These are phyloP conservation scores for Apiotrichum siamense DNA, from an alignment of 1,284 basidiomycete species.

Conservation along the genomic window DNA sequence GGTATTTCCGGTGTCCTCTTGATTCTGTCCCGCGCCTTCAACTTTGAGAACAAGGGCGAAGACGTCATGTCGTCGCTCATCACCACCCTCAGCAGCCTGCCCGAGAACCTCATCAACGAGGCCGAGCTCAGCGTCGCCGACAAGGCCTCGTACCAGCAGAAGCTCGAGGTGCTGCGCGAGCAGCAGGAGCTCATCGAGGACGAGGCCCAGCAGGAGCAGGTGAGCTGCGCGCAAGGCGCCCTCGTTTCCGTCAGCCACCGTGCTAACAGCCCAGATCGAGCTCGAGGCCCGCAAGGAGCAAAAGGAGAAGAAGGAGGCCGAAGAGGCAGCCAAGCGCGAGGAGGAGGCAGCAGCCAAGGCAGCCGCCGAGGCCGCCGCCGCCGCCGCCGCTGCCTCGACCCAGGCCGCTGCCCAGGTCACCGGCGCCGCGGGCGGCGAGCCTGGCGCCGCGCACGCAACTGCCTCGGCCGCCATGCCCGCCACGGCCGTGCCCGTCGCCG, in stretches of 20 bases:
- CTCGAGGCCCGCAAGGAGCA: slow-evolving; percentile 80
- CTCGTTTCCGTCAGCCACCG: no score
- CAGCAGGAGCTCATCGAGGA: slow-evolving; percentile 99
- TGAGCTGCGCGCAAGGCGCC: no score
- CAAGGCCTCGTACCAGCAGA: slow-evolving; percentile 94
- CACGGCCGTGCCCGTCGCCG: slow-evolving; percentile 52
- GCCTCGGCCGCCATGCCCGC: not conserved
- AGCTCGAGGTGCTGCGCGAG: slow-evolving; percentile 93
- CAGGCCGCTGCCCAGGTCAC: not conserved
- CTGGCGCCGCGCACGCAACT: not conserved
- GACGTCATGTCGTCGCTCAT: slow-evolving; percentile 79
- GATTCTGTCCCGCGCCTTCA: slow-evolving; percentile 87
- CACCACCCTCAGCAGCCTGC: slow-evolving; percentile 83
- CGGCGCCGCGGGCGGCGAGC: not conserved
- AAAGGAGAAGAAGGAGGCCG: slow-evolving; percentile 69
- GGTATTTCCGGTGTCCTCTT: slow-evolving; percentile 89
- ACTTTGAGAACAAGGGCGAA: slow-evolving; percentile 80
- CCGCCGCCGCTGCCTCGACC: not conserved
- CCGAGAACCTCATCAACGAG: slow-evolving; percentile 93
- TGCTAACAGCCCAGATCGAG: no score
- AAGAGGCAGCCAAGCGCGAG: slow-evolving; percentile 50
- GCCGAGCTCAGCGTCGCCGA: slow-evolving; percentile 84
- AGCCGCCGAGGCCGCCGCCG: not conserved
- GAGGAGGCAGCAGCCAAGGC: slow-evolving; percentile 47
- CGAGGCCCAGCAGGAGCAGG: slow-evolving; percentile 92